Base-by-base conservation (phyloP, 2,329 filamentous ascomycete genomes). In the Ascochyta rabiei region DNA sequence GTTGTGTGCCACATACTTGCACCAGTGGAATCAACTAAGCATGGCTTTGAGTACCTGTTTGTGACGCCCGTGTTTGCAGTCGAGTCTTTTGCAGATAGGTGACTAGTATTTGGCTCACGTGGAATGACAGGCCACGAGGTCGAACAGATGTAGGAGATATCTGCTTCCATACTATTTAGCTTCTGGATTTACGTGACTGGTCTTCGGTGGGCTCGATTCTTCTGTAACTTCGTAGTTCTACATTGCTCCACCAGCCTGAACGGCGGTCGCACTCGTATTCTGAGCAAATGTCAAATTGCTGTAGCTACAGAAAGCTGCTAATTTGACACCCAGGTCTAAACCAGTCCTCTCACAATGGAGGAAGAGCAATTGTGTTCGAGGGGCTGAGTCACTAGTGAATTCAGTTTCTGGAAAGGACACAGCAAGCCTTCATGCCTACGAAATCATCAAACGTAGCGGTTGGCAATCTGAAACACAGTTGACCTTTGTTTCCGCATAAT, bases 1-100 rank as follows among this genome's bases (percentile, higher is more conserved):
- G 43, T 45, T 19, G 26, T 53, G 6, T 12, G 52, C 19, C 55
- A 57, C 33, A 38, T 41, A 5, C 10, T 56, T 6, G 8, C 28
- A n/a, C 6, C 28, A 8, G 6, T 2, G 4, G 16, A 31, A 7
- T 4, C 9, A 2, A 15, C 16, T 5, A 6, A 9, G 13, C 4
- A 30, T 1, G 15, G 1, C 1, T 2, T 49, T 7, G 33, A 26
- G 16, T 45, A 35, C 12, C 18, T 8, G 1, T 45, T 45, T 16
- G 34, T 49, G 13, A 54, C 51, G 5, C 45, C 39, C 2, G 15
- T 45, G 2, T 54, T 54, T 40, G 51, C 45, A 8, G 6, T 49
- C 18, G 51, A 48, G 15, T 19, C 51, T 12, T 44, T 42, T 15
- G 51, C 51, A 9, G 7, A 41, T 2, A 40, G 19, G n/a, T 21